phyloP scores from a whole-genome alignment of 1,284 basidiomycete genomes.

The Athelia psychrophila region DNA sequence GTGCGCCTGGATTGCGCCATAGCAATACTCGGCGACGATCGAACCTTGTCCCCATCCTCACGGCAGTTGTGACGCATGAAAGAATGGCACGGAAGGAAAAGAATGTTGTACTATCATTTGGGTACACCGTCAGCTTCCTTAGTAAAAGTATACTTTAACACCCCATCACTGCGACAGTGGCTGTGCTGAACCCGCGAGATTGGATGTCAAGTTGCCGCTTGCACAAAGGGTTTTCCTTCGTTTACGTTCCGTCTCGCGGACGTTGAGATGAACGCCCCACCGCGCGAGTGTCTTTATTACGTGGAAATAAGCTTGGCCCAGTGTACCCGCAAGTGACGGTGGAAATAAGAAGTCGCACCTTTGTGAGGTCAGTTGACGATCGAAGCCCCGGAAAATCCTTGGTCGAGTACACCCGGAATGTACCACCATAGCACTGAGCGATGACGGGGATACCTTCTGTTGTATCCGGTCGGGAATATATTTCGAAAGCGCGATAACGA shows the following conservation, averaged over 20 bases:
- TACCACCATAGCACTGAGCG: slow-evolving; percentile 38
- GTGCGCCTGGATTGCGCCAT: too few relatives aligned
- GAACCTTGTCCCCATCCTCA: too few relatives aligned
- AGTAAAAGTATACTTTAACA: too few relatives aligned
- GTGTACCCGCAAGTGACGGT: not conserved
- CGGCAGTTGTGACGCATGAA: too few relatives aligned
- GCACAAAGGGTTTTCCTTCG: not conserved
- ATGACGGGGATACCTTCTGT: slow-evolving; percentile 25
- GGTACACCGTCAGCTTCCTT: too few relatives aligned
- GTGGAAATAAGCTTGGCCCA: not conserved
- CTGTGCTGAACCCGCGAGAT: too few relatives aligned
- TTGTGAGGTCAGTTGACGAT: slow-evolving; percentile 39
- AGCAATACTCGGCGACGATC: too few relatives aligned
- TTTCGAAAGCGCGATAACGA: slow-evolving; percentile 66
- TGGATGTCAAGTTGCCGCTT: too few relatives aligned
- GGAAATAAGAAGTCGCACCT: slow-evolving; percentile 22
- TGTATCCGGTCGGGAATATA: slow-evolving; percentile 39
- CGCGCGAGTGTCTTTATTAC: not conserved
- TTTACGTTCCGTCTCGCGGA: not conserved
- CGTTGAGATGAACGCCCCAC: not conserved
- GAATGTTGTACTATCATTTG: too few relatives aligned
- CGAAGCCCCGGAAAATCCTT: slow-evolving; percentile 42
- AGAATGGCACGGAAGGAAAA: too few relatives aligned
- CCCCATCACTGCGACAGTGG: too few relatives aligned
- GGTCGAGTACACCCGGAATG: slow-evolving; percentile 40